These are phyloP conservation scores for Pichia sp. DNA, from an alignment of 1,139 yeast species.

Conservation along the genomic window DNA sequence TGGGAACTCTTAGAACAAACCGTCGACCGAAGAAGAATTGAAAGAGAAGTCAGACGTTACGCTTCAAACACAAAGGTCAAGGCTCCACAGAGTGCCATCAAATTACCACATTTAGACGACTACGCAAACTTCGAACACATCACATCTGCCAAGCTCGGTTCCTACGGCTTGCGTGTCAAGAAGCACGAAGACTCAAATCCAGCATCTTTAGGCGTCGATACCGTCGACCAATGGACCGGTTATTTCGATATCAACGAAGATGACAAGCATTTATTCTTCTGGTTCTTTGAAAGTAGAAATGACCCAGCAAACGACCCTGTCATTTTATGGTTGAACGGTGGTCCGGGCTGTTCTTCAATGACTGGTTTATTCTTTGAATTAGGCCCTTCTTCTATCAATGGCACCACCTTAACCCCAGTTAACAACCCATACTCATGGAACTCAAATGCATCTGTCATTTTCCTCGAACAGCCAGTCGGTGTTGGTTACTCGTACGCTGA, in stretches of 20 bases:
- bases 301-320: slow-evolving; percentile 86
- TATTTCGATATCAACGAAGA: slow-evolving; percentile 82
- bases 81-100: slow-evolving; percentile 10
- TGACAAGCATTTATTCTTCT: slow-evolving; percentile 80
- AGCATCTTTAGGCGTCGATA: slow-evolving; percentile 46
- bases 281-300: slow-evolving; percentile 90
- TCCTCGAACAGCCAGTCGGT: slow-evolving; percentile 93
- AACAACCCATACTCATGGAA: slow-evolving; percentile 86
- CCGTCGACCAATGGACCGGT: slow-evolving; percentile 81
- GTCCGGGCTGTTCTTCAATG: slow-evolving; percentile 88
- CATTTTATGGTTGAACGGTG: slow-evolving; percentile 87
- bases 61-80: background rate
- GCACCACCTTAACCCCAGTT: slow-evolving; percentile 63
- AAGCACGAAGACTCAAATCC: slow-evolving; percentile 24
- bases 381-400: slow-evolving; percentile 75
- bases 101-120: background rate
- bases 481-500: slow-evolving; percentile 78
- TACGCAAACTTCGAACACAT: slow-evolving; percentile 3
- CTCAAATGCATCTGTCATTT: slow-evolving; percentile 83
- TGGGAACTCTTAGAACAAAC: slow-evolving; percentile 15
- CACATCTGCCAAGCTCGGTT: slow-evolving; percentile 1
- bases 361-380: slow-evolving; percentile 91
- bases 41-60: slow-evolving; percentile 1
- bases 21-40: slow-evolving; percentile 9
- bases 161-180: slow-evolving; percentile 25